These are phyloP conservation scores for Trichoderma afroharzianum DNA, from an alignment of 2,329 filamentous ascomycete genomes.

Conservation along the genomic window DNA sequence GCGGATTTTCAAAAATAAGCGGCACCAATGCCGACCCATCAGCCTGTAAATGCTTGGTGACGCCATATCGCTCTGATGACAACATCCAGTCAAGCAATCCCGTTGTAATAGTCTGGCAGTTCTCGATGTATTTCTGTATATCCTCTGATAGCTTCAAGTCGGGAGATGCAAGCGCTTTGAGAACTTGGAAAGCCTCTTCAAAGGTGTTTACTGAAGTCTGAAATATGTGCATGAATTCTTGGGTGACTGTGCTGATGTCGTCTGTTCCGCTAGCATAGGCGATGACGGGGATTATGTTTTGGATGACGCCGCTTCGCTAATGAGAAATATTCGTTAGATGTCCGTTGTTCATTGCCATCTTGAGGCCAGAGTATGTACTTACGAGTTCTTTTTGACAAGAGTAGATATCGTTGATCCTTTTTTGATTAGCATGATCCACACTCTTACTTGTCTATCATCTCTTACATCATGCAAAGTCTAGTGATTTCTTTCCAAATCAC, in stretches of 20 bases:
- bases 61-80: neutral
- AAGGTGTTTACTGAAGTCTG: neutral
- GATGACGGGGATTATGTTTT: conserved; percentile 5
- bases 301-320: neutral
- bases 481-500: conserved; percentile 7
- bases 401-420: conserved; percentile 12
- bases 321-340: neutral
- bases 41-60: neutral
- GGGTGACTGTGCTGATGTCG: neutral
- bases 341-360: neutral
- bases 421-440: neutral
- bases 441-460: neutral
- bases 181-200: neutral
- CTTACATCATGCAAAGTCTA: conserved; percentile 8
- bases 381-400: conserved; percentile 3
- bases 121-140: neutral
- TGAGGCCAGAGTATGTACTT: neutral
- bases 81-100: conserved; percentile 4
- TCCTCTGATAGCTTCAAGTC: neutral
- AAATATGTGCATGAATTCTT: neutral
- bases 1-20: neutral
- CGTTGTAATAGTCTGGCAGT: neutral
- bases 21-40: neutral
- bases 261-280: neutral
- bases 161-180: neutral